Percentiles rank a stretch among this genome's conserved stretches.
Conservation (phyloP, 495 filamentous ascomycete genomes). For the Penicillium robsamsonii region DNA sequence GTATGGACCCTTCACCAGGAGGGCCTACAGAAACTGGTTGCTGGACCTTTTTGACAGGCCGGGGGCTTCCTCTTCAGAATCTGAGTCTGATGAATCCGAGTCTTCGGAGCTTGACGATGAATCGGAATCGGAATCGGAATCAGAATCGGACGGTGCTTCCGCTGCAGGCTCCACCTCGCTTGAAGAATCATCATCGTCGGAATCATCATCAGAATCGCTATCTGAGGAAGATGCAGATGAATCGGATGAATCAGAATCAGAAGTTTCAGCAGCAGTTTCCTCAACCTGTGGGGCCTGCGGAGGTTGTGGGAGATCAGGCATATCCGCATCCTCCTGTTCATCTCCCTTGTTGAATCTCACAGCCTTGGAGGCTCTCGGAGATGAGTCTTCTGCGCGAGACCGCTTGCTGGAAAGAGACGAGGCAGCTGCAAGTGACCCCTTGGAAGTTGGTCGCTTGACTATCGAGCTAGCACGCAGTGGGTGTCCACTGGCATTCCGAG, state of each 20-base stretch:
- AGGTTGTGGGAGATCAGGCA: slow-evolving; percentile 4
- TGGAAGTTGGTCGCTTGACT: slow-evolving; percentile 24
- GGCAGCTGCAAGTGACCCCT: slow-evolving; percentile 18
- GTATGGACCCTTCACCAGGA: slow-evolving; percentile 44
- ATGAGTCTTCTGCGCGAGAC: slow-evolving; percentile 24
- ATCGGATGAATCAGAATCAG: slow-evolving; percentile 5
- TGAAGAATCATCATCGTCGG: slow-evolving; percentile 25
- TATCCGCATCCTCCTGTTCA: slow-evolving; percentile 13
- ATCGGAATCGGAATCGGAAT: background rate
- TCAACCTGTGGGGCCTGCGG: background rate
- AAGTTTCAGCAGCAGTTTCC: background rate
- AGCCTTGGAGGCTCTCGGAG: slow-evolving; percentile 34
- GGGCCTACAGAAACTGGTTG: slow-evolving; percentile 19
- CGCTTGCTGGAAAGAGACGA: slow-evolving; percentile 32
- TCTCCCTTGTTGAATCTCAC: slow-evolving; percentile 33
- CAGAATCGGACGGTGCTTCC: background rate
- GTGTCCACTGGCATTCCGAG: slow-evolving; percentile 7
- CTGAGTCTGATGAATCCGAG: slow-evolving; percentile 14
- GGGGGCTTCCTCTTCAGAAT: slow-evolving; percentile 10
- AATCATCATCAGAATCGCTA: slow-evolving; percentile 18
- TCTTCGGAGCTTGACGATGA: slow-evolving; percentile 1
- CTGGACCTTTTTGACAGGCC: background rate
- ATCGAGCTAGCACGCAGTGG: slow-evolving; percentile 21
- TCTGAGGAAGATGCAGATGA: slow-evolving; percentile 28
- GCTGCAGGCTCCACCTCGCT: slow-evolving; percentile 6